Evolutionary conservation across 306 rosid genomes (phyloP).

Genomic region (Arachis hypogaea): DNA sequence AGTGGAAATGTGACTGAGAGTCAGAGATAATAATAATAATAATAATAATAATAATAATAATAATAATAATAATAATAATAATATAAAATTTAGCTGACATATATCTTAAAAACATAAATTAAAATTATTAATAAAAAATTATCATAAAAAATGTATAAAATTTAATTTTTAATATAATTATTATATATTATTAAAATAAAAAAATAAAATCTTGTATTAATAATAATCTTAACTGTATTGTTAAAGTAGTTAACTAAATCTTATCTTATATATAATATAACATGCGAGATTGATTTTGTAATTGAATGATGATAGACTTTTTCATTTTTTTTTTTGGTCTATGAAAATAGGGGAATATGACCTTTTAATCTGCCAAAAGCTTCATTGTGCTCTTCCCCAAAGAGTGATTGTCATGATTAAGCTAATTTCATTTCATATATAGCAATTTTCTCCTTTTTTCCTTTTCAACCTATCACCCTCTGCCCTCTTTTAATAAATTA

Average conservation of each 20-base stretch:
- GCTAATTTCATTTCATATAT: constrained; percentile 1
- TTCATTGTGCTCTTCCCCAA: constrained; percentile 14
- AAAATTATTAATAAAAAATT: no score
- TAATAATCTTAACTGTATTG: no score
- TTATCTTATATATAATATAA: not conserved
- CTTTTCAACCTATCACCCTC: not conserved
- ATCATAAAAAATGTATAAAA: no score
- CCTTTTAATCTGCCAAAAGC: constrained; percentile 21
- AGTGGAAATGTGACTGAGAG: not conserved
- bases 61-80: no score
- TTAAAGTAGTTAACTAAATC: no score
- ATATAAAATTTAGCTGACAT: no score
- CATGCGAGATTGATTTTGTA: constrained; percentile 1
- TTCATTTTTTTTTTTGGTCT: not conserved
- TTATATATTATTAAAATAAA: no score
- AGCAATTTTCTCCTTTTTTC: not conserved
- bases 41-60: no score
- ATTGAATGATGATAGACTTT: constrained; percentile 15
- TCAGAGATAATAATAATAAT: no score
- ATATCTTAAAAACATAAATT: no score
- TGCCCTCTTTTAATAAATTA: not conserved
- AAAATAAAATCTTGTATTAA: no score
- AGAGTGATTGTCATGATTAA: constrained; percentile 30
- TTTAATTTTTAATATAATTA: no score
- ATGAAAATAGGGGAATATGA: not conserved